Base-by-base conservation (phyloP, 805 yeast species). In the Crinitomyces ghanaensis region DNA sequence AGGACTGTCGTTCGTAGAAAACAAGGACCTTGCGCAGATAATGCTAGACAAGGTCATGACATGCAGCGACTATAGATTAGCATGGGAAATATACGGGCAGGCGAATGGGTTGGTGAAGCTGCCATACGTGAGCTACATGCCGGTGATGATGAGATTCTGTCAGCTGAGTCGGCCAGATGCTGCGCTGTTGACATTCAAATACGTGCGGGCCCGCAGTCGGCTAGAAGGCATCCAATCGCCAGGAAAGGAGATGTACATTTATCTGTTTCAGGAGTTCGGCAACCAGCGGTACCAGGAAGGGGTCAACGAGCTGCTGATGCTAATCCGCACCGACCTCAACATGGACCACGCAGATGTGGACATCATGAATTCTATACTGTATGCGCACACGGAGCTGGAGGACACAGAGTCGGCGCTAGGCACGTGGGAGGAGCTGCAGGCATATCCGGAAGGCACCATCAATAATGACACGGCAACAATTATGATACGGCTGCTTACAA, bases 391-490 rank as follows among this genome's bases (percentile, higher is more conserved):
- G 22, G 62, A 70, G 28, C 49, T 77, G 21, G 72, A 68, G 39
- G 75, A 75, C 39, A 13, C 19, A 25, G 18, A 15, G 11, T 27
- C 32, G 28, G 28, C 34, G 61, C 70, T 30, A 12, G 60, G 67
- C 19, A 66, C 56, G 70, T 81, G 81, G 62, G 60, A 74, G 14
- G 57, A 75, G 28, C 70, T 80, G 31, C 54, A 67, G 26, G 57
- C 76, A 3, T 60, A 70, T 34, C 73, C 80, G 1, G 59, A 61
- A 26, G 77, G 77, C 2, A 63, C 63, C 0, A 55, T 76, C 18
- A 72, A 77, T 46, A 69, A 73, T 33, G 77, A 76, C 27, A 72
- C 84, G 0, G 65, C 73, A 14, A 67, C 72, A 28, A 72, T 77
- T 46, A 75, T 80, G 79, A 52, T 81, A 43, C 74, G 72, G 48